A percentile compares a stretch with the other conserved stretches of the same genome.
Conservation (phyloP, 805 yeast genomes). For the Starmerella bombicola region DNA sequence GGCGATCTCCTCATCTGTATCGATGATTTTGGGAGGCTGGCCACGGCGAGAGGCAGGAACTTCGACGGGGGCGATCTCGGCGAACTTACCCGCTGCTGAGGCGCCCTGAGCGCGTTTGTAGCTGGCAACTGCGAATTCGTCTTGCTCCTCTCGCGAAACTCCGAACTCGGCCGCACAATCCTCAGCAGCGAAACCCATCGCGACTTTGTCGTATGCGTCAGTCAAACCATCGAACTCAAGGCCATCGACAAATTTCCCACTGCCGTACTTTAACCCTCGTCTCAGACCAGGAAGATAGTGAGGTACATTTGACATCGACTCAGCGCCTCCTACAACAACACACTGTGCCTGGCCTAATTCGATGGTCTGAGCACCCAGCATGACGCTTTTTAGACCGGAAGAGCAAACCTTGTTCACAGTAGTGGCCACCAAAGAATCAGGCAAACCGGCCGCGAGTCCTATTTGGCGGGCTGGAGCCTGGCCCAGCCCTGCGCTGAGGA, state of each 20-base stretch:
- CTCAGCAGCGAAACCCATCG: conserved; percentile 97
- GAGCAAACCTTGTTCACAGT: conserved; percentile 97
- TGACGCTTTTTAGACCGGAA: conserved; percentile 84
- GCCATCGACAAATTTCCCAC: conserved; percentile 67
- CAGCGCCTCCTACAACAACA: conserved; percentile 95
- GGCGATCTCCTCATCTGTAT: conserved; percentile 69
- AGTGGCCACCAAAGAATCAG: conserved; percentile 68
- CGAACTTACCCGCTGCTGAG: conserved; percentile 65
- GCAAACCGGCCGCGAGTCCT: conserved; percentile 80
- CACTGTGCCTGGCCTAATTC: conserved; percentile 80
- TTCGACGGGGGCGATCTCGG: conserved; percentile 77
- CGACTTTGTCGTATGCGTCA: conserved; percentile 76
- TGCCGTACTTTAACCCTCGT: conserved; percentile 83
- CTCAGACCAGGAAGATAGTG: conserved; percentile 81
- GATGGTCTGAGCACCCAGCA: conserved; percentile 81
- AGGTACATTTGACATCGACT: conserved; percentile 92
- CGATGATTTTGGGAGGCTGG: conserved; percentile 67
- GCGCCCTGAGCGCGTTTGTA: conserved; percentile 84
- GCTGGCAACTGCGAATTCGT: conserved; percentile 69
- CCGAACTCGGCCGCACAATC: conserved; percentile 78
- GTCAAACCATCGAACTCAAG: conserved; percentile 81
- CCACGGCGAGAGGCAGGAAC: conserved; percentile 74
- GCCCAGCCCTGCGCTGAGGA: conserved; percentile 82
- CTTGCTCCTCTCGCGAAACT: conserved; percentile 76
- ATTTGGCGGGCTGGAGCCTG: conserved; percentile 99